Conservation (phyloP, 2,329 filamentous ascomycete species). For the Cladosporium sphaerospermum region DNA sequence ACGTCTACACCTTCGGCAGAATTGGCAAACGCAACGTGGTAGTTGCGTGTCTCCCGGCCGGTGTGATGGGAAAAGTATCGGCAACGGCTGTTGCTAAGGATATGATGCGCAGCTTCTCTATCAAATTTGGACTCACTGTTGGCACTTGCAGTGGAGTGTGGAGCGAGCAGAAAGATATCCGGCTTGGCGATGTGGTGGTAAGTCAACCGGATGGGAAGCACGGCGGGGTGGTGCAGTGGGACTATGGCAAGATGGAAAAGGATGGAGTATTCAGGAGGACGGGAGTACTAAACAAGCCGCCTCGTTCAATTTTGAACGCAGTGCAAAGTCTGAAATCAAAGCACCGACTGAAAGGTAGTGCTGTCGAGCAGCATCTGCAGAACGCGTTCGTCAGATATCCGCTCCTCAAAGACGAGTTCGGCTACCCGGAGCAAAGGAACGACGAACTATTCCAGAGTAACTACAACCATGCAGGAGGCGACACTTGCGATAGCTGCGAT, state of each 20-base stretch:
- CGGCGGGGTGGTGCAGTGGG: constrained; percentile 25
- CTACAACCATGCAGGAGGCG: too few relatives aligned
- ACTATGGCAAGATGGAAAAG: constrained; percentile 17
- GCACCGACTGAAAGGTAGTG: not conserved
- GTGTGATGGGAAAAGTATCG: constrained; percentile 15
- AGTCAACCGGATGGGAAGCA: constrained; percentile 16
- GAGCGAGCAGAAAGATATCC: constrained; percentile 17
- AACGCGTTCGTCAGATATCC: too few relatives aligned
- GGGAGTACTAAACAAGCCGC: constrained; percentile 11
- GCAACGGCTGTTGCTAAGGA: constrained; percentile 18
- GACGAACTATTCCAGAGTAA: too few relatives aligned
- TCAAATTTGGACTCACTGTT: constrained; percentile 17
- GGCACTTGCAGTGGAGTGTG: constrained; percentile 22
- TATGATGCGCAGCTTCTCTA: constrained; percentile 17
- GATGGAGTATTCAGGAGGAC: not conserved
- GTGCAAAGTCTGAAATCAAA: constrained; percentile 10
- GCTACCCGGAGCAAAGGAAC: too few relatives aligned
- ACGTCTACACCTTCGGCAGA: constrained; percentile 20
- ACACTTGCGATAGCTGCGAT: constrained; percentile 1
- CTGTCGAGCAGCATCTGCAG: too few relatives aligned
- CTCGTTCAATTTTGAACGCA: constrained; percentile 9
- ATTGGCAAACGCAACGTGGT: constrained; percentile 25
- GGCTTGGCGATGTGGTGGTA: constrained; percentile 26
- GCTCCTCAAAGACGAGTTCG: too few relatives aligned
- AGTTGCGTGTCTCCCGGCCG: constrained; percentile 20